These are phyloP conservation scores for Wickerhamomyces hampshirensis DNA, from an alignment of 805 yeast species.

Conservation along the genomic window DNA sequence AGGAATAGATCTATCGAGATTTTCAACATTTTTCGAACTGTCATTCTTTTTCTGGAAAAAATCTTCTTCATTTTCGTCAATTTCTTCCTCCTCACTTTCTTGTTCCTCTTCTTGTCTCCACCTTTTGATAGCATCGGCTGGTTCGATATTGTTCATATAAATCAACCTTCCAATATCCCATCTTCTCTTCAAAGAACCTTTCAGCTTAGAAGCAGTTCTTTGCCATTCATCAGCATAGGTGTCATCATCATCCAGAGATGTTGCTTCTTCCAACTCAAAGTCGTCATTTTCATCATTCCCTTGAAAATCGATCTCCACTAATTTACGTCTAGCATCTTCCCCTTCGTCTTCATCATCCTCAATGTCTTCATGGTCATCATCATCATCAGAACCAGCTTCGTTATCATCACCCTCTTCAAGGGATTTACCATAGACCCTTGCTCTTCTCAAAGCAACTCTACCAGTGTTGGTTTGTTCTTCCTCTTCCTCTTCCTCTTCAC, in stretches of 20 bases:
- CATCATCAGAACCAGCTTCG: slow-evolving; percentile 39
- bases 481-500: slow-evolving; percentile 33
- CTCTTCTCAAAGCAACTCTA: slow-evolving; percentile 58
- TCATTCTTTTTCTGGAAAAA: slow-evolving; percentile 52
- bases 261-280: slow-evolving; percentile 48
- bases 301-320: slow-evolving; percentile 46
- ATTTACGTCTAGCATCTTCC: slow-evolving; percentile 35
- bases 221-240: slow-evolving; percentile 30
- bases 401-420: slow-evolving; percentile 40
- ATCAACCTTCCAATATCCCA: slow-evolving; percentile 83
- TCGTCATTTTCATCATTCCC: slow-evolving; percentile 26
- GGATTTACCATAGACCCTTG: slow-evolving; percentile 52
- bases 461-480: slow-evolving; percentile 44
- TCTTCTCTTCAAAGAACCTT: slow-evolving; percentile 45
- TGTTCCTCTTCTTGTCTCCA: slow-evolving; percentile 56
- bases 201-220: slow-evolving; percentile 54
- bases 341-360: slow-evolving; percentile 32
- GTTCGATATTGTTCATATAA: slow-evolving; percentile 72
- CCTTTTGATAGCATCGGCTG: slow-evolving; percentile 64
- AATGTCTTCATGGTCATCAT: slow-evolving; percentile 38
- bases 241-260: slow-evolving; percentile 38
- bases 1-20: slow-evolving; percentile 36
- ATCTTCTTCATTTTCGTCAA: slow-evolving; percentile 40
- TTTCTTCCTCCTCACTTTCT: slow-evolving; percentile 37
- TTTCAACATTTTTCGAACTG: slow-evolving; percentile 22